A percentile compares a stretch with the other conserved stretches of the same genome.
phyloP scores from a whole-genome alignment of 371 early-diverging fungal genomes.

The Parasitella parasitica region DNA sequence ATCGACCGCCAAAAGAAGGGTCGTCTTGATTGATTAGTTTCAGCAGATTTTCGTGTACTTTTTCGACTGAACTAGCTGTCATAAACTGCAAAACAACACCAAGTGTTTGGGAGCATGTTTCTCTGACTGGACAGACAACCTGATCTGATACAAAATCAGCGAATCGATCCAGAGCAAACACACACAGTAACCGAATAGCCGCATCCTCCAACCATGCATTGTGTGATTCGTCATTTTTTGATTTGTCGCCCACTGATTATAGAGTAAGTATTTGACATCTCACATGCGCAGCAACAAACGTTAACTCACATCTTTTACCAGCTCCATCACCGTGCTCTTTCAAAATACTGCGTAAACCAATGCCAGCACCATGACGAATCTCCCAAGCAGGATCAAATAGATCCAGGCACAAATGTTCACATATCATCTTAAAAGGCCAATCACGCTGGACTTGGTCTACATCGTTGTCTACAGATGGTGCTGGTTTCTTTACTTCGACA shows the following conservation, averaged over 20 bases:
- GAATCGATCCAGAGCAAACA: conserved; percentile 93
- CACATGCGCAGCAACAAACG: neutral
- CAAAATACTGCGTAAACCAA: conserved; percentile 88
- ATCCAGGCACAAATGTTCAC: conserved; percentile 88
- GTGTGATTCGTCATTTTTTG: conserved; percentile 69
- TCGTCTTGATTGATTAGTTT: conserved; percentile 61
- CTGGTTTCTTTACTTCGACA: conserved; percentile 67
- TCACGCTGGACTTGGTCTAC: conserved; percentile 41
- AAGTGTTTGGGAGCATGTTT: conserved; percentile 92
- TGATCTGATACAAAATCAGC: conserved; percentile 96
- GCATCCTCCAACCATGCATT: conserved; percentile 85
- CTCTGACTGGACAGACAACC: conserved; percentile 94
- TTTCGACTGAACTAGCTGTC: conserved; percentile 51
- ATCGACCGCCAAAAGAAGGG: conserved; percentile 40
- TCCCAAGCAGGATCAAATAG: conserved; percentile 94
- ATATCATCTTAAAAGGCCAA: conserved; percentile 93
- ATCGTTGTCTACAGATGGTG: conserved; percentile 22
- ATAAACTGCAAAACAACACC: conserved; percentile 82
- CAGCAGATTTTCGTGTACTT: conserved; percentile 58
- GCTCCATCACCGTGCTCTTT: conserved; percentile 87
- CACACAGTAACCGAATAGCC: conserved; percentile 85
- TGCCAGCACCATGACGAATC: conserved; percentile 94
- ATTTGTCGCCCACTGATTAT: conserved; percentile 39
- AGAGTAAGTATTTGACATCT: neutral
- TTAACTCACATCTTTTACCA: conserved; percentile 59